A percentile compares a stretch with the other conserved stretches of the same genome.
Evolutionary conservation across 495 filamentous ascomycete species (phyloP).

Genomic region (Talaromyces trachyspermus): DNA sequence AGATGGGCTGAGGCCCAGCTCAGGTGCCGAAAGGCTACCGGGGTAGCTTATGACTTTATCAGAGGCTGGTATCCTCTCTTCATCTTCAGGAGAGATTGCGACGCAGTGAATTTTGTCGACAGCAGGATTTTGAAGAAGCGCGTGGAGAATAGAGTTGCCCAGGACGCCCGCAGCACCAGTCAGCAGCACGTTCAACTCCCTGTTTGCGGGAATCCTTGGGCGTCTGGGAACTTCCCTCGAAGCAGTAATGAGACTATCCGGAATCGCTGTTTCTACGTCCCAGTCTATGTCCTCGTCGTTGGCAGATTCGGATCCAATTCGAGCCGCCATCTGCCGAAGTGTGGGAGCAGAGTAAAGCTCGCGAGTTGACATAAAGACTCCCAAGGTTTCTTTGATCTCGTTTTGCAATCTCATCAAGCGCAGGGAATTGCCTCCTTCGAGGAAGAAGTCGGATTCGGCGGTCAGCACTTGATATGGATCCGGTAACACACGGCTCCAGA

Average conservation of each 20-base stretch:
- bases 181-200: constrained; percentile 14
- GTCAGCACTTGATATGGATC: neutral
- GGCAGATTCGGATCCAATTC: no score
- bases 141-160: constrained; percentile 18
- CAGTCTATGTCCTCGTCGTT: no score
- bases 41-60: neutral
- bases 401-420: constrained; percentile 24
- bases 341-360: constrained; percentile 8
- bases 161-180: constrained; percentile 31
- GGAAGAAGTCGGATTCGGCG: constrained; percentile 28
- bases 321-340: constrained; percentile 11
- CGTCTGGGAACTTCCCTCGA: neutral
- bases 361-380: constrained; percentile 5
- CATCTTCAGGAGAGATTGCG: constrained; percentile 8
- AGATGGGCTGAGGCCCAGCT: constrained; percentile 1
- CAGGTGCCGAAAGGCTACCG: neutral
- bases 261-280: constrained; percentile 6
- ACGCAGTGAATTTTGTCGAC: constrained; percentile 23
- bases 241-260: neutral
- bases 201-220: neutral
- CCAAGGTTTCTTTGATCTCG: constrained; percentile 7
- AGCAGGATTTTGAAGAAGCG: constrained; percentile 13
- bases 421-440: constrained; percentile 29
- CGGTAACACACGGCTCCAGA: constrained; percentile 9
- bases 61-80: no score